Conservation (phyloP, 192 early-diverging fungal genomes). For the Rhizophagus sp. region DNA sequence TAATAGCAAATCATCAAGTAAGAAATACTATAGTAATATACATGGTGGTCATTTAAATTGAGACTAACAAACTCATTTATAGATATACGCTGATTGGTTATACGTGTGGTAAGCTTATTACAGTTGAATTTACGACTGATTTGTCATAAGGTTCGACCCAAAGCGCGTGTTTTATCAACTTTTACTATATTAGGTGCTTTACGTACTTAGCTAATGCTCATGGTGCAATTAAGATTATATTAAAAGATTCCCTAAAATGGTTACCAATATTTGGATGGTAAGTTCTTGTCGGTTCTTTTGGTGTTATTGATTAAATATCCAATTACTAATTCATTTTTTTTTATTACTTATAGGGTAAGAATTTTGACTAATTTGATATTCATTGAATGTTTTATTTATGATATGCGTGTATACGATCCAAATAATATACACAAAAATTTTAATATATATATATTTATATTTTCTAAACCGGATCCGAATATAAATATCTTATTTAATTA, state of each 20-base stretch:
- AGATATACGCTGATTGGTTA: slow-evolving; percentile 71
- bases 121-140: neutral
- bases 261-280: slow-evolving; percentile 89
- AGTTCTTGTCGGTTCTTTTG: neutral
- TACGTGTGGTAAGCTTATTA: slow-evolving; percentile 56
- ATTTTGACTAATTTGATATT: neutral
- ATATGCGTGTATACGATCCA: too few species aligned
- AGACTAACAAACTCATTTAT: neutral
- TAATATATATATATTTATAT: too few species aligned
- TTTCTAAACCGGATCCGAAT: too few species aligned
- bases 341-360: neutral
- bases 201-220: slow-evolving; percentile 71
- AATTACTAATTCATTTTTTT: neutral
- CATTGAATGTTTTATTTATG: too few species aligned
- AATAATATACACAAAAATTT: too few species aligned
- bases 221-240: slow-evolving; percentile 87
- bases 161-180: slow-evolving; percentile 13
- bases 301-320: neutral
- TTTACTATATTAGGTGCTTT: slow-evolving; percentile 38
- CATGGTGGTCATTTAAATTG: neutral
- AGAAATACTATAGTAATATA: neutral
- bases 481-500: slow-evolving; percentile 23
- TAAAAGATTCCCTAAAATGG: slow-evolving; percentile 79
- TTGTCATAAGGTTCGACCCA: neutral
- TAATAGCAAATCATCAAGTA: slow-evolving; percentile 63